These are phyloP conservation scores for Trichaptum fuscoviolaceum DNA, from an alignment of 768 basidiomycete genomes.

Conservation along the genomic window DNA sequence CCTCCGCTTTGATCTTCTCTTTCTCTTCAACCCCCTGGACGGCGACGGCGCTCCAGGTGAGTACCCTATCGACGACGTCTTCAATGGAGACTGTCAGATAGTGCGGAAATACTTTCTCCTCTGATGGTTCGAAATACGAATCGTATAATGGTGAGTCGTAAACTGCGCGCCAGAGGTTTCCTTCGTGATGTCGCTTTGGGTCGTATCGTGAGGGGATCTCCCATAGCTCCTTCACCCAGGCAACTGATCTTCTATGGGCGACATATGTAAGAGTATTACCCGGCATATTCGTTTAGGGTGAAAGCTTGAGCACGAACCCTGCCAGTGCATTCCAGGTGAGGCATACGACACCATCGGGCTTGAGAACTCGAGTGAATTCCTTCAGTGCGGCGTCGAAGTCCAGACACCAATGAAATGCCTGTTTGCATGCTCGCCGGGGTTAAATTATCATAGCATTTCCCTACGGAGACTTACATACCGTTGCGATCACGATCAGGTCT, in stretches of 20 bases:
- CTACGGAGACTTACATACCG: constrained; percentile 11
- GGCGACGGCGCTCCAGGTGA: constrained; percentile 37
- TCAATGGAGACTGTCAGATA: constrained; percentile 24
- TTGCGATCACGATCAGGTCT: constrained; percentile 24
- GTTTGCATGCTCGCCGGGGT: neutral
- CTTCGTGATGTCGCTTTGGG: constrained; percentile 29
- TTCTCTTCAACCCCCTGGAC: constrained; percentile 23
- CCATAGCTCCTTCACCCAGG: constrained; percentile 18
- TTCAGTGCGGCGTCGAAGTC: constrained; percentile 31
- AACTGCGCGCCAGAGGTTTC: constrained; percentile 24
- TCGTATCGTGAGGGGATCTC: constrained; percentile 27
- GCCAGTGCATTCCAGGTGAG: constrained; percentile 43
- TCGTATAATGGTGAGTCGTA: constrained; percentile 26
- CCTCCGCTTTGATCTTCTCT: constrained; percentile 19
- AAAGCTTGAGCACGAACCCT: constrained; percentile 6
- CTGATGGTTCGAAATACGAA: constrained; percentile 25
- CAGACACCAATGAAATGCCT: constrained; percentile 41
- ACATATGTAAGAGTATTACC: constrained; percentile 22
- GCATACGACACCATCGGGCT: constrained; percentile 27
- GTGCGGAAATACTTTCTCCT: constrained; percentile 22
- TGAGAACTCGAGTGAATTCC: constrained; percentile 37
- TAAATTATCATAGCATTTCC: neutral
- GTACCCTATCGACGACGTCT: constrained; percentile 29
- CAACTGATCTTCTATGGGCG: constrained; percentile 18
- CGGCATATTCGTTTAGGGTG: neutral